Conservation (phyloP, 108 stramenopile species). For the Hondaea fermentalgiana region DNA sequence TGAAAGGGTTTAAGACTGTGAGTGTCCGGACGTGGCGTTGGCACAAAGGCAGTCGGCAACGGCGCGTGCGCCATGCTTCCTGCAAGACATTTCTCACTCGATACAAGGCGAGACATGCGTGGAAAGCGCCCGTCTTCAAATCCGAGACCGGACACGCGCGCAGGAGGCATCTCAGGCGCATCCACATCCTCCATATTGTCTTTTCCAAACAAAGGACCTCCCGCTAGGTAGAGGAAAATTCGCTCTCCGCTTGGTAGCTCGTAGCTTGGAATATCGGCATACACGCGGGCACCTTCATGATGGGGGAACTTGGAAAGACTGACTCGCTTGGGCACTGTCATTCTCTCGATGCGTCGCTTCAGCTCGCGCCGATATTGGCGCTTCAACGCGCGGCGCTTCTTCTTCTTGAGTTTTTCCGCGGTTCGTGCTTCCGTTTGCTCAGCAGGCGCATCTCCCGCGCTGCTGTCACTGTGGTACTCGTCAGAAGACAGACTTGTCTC, state of each 20-base stretch:
- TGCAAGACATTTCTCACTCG: background rate
- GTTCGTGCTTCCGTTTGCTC: background rate
- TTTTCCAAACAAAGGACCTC: background rate
- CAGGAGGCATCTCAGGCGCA: background rate
- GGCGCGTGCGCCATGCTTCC: background rate
- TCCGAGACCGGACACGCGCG: background rate
- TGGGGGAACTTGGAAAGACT: background rate
- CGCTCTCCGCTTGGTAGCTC: background rate
- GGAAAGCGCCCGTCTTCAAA: background rate
- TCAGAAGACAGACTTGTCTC: conserved; percentile 1
- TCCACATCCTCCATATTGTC: background rate
- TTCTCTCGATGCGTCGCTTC: background rate
- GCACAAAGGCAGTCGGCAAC: background rate
- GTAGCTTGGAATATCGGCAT: background rate
- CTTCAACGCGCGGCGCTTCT: background rate
- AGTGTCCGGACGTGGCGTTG: background rate
- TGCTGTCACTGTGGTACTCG: background rate
- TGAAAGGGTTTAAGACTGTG: background rate
- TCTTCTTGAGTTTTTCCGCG: background rate
- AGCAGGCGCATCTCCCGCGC: background rate
- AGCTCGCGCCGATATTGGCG: background rate
- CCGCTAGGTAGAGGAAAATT: background rate
- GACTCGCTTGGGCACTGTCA: background rate
- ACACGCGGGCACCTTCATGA: background rate
- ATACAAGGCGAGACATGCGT: background rate